phyloP scores from a whole-genome alignment of 805 yeast species.

The Suhomyces xylopsoci region DNA sequence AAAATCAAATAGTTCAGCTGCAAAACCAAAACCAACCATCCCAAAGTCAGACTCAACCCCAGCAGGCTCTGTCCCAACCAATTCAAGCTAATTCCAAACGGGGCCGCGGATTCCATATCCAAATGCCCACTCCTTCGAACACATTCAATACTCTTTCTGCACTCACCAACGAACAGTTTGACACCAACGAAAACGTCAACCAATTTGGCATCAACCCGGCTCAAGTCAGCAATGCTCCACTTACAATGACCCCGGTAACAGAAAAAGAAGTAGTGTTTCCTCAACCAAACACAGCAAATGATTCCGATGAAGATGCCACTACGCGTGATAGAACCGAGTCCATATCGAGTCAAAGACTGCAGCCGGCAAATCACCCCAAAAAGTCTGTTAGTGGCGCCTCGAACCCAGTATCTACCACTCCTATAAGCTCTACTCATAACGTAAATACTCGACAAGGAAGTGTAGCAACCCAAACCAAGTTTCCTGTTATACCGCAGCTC shows the following conservation, averaged over 20 bases:
- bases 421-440: background rate
- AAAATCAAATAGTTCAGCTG: background rate
- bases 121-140: constrained; percentile 70
- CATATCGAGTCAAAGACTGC: background rate
- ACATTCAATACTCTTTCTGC: constrained; percentile 33
- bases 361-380: background rate
- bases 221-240: constrained; percentile 47
- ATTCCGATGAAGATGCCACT: background rate
- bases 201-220: constrained; percentile 66
- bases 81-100: constrained; percentile 22
- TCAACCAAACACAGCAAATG: background rate
- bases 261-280: constrained; percentile 43
- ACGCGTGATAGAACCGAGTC: constrained; percentile 3
- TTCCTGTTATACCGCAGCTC: constrained; percentile 37
- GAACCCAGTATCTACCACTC: background rate
- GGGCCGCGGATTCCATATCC: constrained; percentile 56
- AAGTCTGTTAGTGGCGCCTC: constrained; percentile 1
- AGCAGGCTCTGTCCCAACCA: background rate
- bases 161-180: constrained; percentile 31
- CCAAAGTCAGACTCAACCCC: background rate
- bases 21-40: background rate
- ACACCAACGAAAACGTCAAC: constrained; percentile 46
- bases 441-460: constrained; percentile 9
- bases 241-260: constrained; percentile 79
- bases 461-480: constrained; percentile 15